Base-by-base conservation (phyloP, 2,329 filamentous ascomycete species). In the Sporothrix humicola region DNA sequence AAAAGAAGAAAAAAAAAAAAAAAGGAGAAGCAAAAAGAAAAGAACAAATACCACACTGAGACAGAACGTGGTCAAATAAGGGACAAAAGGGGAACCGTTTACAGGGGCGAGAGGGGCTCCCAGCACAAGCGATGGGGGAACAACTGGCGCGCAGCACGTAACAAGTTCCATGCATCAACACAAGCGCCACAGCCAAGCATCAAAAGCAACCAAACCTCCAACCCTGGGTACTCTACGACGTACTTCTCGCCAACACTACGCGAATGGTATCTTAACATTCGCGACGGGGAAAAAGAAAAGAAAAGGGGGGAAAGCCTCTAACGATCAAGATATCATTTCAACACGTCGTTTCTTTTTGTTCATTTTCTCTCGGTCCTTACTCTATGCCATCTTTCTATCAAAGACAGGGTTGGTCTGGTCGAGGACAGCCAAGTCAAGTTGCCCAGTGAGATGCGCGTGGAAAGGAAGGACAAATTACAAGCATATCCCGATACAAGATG, bases 151-250 rank as follows among this genome's bases (percentile, higher is more conserved):
- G 23, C 54, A 23, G 68, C 10, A 58, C n/a, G 50, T 59, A 71
- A 71, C 54, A 61, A 59, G 52, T 50, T 71, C 69, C 52, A 59
- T 71, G 54, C 69, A 20, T 37, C 37, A 71, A 59, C 56, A 58
- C 48, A 69, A 42, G 66, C 50, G 48, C 48, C 66, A 69, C 31
- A 42, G 50, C 50, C n/a, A 23, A 52, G 65, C 23, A 54, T 46
- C 50, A 37, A 50, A 31, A 48, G 23, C 65, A 68, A 26, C 63
- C 17, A 48, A 23, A 23, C 63, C 68, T 23, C 52, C 12, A 12
- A 20, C 10, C 59, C 59, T 6, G 7, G 31, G 7, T 37, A 7
- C 4, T 37, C 31, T 37, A 7, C 31, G 23, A 26, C 23, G 23
- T 26, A 26, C 23, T 26, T 26, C 59, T 63, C 61, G n/a, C 59